Conservation (phyloP, 1,139 yeast genomes). For the Dujonia santamariae region DNA sequence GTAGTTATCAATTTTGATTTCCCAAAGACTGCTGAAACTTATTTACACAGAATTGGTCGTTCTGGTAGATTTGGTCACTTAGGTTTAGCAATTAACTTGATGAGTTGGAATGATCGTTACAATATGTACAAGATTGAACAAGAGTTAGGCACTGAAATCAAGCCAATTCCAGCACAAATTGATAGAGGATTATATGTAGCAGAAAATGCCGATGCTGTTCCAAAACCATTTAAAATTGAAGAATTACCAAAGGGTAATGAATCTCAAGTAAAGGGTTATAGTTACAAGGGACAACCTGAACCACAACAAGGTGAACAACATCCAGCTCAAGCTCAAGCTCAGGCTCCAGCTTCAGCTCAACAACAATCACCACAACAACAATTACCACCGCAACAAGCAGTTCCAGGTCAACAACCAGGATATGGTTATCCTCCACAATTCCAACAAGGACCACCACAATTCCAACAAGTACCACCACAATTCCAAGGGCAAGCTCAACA, state of each 20-base stretch:
- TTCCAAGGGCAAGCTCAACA: slow-evolving; percentile 9
- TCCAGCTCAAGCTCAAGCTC: slow-evolving; percentile 16
- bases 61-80: slow-evolving; percentile 98
- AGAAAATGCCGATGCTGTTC: slow-evolving; percentile 71
- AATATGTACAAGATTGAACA: slow-evolving; percentile 93
- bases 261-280: slow-evolving; percentile 35
- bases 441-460: slow-evolving; percentile 15
- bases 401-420: slow-evolving; percentile 20
- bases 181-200: slow-evolving; percentile 89
- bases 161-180: slow-evolving; percentile 89
- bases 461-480: slow-evolving; percentile 13
- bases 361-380: slow-evolving; percentile 10
- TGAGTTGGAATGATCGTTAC: slow-evolving; percentile 96
- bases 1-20: slow-evolving; percentile 97
- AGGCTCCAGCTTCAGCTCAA: slow-evolving; percentile 12
- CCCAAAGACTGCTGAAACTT: slow-evolving; percentile 97
- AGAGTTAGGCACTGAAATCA: slow-evolving; percentile 95
- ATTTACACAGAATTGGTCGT: slow-evolving; percentile 98
- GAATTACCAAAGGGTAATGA: slow-evolving; percentile 56
- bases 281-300: slow-evolving; percentile 52
- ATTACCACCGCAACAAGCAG: slow-evolving; percentile 11
- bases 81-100: slow-evolving; percentile 94
- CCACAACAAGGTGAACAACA: slow-evolving; percentile 18
- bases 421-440: slow-evolving; percentile 24
- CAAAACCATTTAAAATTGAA: slow-evolving; percentile 82